Evolutionary conservation across 2,329 filamentous ascomycete species (phyloP).

Genomic region (Colletotrichum chlorophyti): DNA sequence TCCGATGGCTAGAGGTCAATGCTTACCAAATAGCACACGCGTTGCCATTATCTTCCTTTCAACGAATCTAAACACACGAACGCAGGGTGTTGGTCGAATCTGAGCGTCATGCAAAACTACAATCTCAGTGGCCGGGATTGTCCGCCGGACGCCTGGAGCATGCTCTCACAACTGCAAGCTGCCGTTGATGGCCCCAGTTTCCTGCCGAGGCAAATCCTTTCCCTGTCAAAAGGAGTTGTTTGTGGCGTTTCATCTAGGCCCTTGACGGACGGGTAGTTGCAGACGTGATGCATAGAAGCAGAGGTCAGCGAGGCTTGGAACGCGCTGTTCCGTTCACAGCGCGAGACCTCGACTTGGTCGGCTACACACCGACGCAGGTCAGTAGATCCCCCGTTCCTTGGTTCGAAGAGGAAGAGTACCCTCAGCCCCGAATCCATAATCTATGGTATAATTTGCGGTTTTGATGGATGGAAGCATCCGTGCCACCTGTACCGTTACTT

Average conservation of each 20-base stretch:
- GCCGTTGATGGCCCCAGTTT: constrained; percentile 44
- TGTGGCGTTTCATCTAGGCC: constrained; percentile 54
- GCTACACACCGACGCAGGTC: constrained; percentile 13
- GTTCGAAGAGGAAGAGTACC: constrained; percentile 1
- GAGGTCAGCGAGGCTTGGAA: constrained; percentile 37
- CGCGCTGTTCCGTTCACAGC: constrained; percentile 13
- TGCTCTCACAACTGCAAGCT: constrained; percentile 45
- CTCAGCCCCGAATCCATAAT: constrained; percentile 1
- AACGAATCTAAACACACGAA: constrained; percentile 27
- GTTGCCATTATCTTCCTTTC: constrained; percentile 1
- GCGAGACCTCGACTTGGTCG: constrained; percentile 18
- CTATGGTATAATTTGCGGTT: constrained; percentile 3
- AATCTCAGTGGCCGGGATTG: constrained; percentile 41
- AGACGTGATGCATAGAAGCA: constrained; percentile 52
- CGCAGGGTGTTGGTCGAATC: constrained; percentile 32
- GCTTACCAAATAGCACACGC: not conserved
- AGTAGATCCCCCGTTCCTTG: constrained; percentile 19
- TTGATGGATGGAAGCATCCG: not conserved
- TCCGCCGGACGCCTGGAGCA: constrained; percentile 40
- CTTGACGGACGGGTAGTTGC: constrained; percentile 56
- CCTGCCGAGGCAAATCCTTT: constrained; percentile 43
- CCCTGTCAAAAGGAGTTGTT: constrained; percentile 49
- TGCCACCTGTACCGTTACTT: not conserved
- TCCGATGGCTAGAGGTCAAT: constrained; percentile 13
- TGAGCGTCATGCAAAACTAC: constrained; percentile 34